Percentiles rank a stretch among this genome's conserved stretches.
These are phyloP conservation scores for Turritis glabra DNA, from an alignment of 345 rosid species.

Conservation along the genomic window DNA sequence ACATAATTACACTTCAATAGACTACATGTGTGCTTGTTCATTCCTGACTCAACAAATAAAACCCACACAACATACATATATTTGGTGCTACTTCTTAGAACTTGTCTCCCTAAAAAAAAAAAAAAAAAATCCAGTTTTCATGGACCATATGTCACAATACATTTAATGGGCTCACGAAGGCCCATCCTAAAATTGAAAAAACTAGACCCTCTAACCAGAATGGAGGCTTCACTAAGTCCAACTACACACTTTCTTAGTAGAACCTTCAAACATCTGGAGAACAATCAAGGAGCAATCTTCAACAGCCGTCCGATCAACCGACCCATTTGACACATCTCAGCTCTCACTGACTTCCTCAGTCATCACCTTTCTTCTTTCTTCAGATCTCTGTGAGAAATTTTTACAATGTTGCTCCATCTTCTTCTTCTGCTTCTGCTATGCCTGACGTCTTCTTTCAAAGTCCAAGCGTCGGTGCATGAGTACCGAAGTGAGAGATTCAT, in stretches of 20 bases:
- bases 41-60: too few relatives aligned
- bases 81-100: not conserved
- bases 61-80: not conserved
- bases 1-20: too few relatives aligned
- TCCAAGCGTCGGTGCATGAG: slow-evolving; percentile 81
- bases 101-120: not conserved
- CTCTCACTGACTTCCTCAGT: slow-evolving; percentile 31
- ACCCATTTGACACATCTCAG: slow-evolving; percentile 33
- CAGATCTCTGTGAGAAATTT: slow-evolving; percentile 35
- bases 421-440: slow-evolving; percentile 36
- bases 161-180: slow-evolving; percentile 2
- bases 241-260: not conserved
- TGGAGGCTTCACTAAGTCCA: not conserved
- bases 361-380: slow-evolving; percentile 19
- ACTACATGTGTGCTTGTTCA: too few relatives aligned
- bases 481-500: slow-evolving; percentile 72
- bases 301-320: slow-evolving; percentile 37
- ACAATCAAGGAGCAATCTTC: slow-evolving; percentile 15
- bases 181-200: not conserved
- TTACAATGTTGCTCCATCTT: slow-evolving; percentile 31
- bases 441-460: slow-evolving; percentile 17
- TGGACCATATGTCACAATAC: not conserved
- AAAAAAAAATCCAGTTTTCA: not conserved
- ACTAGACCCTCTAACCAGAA: not conserved
- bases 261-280: slow-evolving; percentile 29